Percentiles rank a stretch among this genome's conserved stretches.
phyloP scores from a whole-genome alignment of 345 rosid species.

The Eucalyptus polybractea region DNA sequence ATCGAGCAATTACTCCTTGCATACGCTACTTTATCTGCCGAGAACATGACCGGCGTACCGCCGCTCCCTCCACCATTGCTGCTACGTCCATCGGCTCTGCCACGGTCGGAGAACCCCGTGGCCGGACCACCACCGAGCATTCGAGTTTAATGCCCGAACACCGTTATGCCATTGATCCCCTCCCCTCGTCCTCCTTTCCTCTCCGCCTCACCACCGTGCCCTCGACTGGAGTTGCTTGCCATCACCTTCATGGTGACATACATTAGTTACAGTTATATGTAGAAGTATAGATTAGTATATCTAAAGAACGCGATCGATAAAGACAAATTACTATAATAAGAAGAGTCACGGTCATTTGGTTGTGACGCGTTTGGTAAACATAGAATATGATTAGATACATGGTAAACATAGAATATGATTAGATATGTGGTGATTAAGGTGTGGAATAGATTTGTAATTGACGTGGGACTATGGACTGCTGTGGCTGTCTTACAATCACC shows the following conservation, averaged over 20 bases:
- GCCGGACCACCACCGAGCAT: accelerated
- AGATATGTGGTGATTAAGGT: neutral
- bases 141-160: too few species aligned
- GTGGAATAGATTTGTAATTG: neutral
- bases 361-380: neutral
- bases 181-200: too few species aligned
- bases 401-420: neutral
- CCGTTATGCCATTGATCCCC: too few species aligned
- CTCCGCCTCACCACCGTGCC: too few species aligned
- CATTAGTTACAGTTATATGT: neutral
- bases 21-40: too few species aligned
- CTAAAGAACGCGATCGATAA: too few species aligned
- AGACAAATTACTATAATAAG: neutral
- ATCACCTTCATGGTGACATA: neutral
- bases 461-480: neutral
- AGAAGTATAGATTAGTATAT: neutral
- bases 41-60: too few species aligned
- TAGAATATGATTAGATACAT: neutral
- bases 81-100: too few species aligned
- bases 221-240: too few species aligned
- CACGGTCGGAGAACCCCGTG: too few species aligned
- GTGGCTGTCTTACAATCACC: neutral
- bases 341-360: neutral
- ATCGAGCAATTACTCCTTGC: too few species aligned
- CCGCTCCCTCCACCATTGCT: too few species aligned